Evolutionary conservation across 2,329 filamentous ascomycete species (phyloP), one percentile per base, ranked within the genome.

Genomic region (Alternaria sp.): DNA sequence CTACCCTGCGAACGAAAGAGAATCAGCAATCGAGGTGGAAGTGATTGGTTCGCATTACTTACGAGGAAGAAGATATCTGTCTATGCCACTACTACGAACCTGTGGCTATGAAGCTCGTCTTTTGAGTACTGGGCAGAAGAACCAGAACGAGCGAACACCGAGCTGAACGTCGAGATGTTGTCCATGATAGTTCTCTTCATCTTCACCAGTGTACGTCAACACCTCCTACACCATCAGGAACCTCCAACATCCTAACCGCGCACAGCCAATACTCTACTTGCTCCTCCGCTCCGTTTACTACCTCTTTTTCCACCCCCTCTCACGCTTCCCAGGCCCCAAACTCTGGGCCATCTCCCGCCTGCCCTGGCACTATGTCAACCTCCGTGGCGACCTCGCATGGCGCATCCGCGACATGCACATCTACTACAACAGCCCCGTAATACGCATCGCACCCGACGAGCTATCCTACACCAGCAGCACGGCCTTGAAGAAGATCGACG

Each of bases 281-380:
- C 13, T 50, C n/a, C 17, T 50, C 15, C 55, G 30, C 21, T 50
- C 55, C 26, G 13, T 62, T 12, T 62, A 62, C 49, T 40, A 40
- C 32, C 40, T 62, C 28, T 13, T 10, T 1, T 19, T 63, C 26
- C 30, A 36, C 28, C 63, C 63, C 8, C 55, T 65, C 3, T 49
- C 60, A 9, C 19, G 26, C 4, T 61, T 60, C 5, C 63, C 63
- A 28, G 63, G 63, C 44, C 60, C 63, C 4, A 63, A 56, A 36
- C 60, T 65, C 23, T 57, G 51, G 25, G 55, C 63, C 15, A 40
- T 59, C 23, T 59, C 63, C 11, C 40, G 59, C 30, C 55, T 65
- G 4, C 49, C 52, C 5, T 54, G 57, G 47, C 45, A 59, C 40
- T 54, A 54, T 21, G 57, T 54, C 26, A 54, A 36, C 40, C 23